Base-by-base conservation (phyloP, 352 stramenopile species). In the Elongisporangium anandrum region DNA sequence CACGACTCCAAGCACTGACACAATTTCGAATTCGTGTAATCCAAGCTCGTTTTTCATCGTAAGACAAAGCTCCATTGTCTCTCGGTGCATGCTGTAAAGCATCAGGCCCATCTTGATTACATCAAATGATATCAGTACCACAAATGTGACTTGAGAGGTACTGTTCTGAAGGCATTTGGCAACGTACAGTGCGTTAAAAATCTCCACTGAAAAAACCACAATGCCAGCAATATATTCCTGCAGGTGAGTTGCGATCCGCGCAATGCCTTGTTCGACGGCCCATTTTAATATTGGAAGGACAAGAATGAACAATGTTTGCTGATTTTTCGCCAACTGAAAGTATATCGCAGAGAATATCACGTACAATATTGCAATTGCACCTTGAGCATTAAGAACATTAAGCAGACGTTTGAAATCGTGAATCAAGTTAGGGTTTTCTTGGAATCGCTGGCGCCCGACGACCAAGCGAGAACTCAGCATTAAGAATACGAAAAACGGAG, bases 141-240 rank as follows among this genome's bases (percentile, higher is more conserved):
- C 15, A 10, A 60, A 70, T 1, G 63, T 70, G 17, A 64, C 50
- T 1, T 41, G 34, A n/a, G 65, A 75, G 0, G 51, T 53, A 2
- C 66, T 26, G 22, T 54, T 69, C 61, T 75, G 68, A 68, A 77
- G 70, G 49, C 64, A 77, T 20, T 64, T 70, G 1, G 61, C 59
- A 2, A 70, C 60, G n/a, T 73, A 76, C 2, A 79, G 56, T 2
- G 68, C 66, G 38, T 68, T 70, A 47, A 70, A 73, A 0, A 72
- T 12, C 13, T 70, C 70, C 8, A 73, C 56, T 0, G 60, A 64
- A 24, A 79, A 72, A 0, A 77, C 56, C 10, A 68, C 52, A 0
- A 57, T 54, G 19, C 47, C 50, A 2, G 61, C 60, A 9, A 74
- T 49, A 16, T 55, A 64, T n/a, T 79, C 71, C 34, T 64, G 13